Base-by-base conservation (phyloP, 495 filamentous ascomycete species). In the Podospora conica region DNA sequence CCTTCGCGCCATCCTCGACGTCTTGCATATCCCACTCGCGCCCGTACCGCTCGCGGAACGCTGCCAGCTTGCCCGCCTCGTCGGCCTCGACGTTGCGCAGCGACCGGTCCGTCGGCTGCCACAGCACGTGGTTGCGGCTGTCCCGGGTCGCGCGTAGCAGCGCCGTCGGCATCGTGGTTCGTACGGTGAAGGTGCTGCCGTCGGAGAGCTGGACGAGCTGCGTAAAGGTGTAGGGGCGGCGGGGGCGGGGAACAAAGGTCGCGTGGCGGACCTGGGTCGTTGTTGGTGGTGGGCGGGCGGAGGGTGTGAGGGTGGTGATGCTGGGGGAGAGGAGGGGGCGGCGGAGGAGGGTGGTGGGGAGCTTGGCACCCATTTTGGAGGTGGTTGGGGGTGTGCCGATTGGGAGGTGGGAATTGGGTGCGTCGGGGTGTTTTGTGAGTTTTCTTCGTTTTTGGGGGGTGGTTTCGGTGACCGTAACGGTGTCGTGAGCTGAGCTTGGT, bases 151-250 rank as follows among this genome's bases (percentile, higher is more conserved):
- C 85, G 65, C 85, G 85, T 83, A 92, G 91, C 54, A 98, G 79
- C 3, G 91, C 90, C 15, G 79, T 68, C 3, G 95, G 95, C 9
- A 88, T 92, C 12, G 94, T 96, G 9, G 96, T 97, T 72, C 96
- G 93, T 65, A 90, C 84, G 12, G 89, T 87, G 85, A 87, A 97
- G 63, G 92, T 90, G 72, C 84, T 87, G 64, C 95, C 95, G 83
- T 98, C 95, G n/a, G 88, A 88, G 68, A 97, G 89, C 63, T 93
- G 94, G 62, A 98, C 84, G 31, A 98, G 88, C 79, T 98, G 95
- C 22, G 95, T 96, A 86, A 96, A 97, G 70, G 89, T 91, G 85
- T 97, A 97, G 31, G 95, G 95, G 5, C 93, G 88, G 71, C 90
- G 88, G 18, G 91, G 91, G 3, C 96, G 93, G 33, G 84, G 86